Evolutionary conservation across 768 basidiomycete genomes (phyloP), one percentile per base, ranked within the genome.

Genomic region (Amanita subjunquillea): DNA sequence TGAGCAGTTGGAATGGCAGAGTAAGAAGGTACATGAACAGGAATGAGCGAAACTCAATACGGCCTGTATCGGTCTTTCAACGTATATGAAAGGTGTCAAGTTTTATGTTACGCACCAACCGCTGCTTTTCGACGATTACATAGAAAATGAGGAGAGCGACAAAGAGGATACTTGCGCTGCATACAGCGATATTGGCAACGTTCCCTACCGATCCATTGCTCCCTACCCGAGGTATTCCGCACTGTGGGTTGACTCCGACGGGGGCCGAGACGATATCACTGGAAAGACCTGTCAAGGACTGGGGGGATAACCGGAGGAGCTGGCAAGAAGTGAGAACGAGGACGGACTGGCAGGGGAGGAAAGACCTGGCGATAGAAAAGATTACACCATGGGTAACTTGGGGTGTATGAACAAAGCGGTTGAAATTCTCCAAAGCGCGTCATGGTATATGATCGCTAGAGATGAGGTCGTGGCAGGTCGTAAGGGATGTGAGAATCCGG

Each of bases 341-440:
- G 38, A 44, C 34, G 38, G 60, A 23, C 54, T 54, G 23, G 29
- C 25, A 23, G 48, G 51, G 61, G 20, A 8, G 22, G 48, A 27
- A 71, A 58, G 20, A 91, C 83, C 74, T 95, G 91, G 55, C 79
- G 79, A 70, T 92, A 92, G 71, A 95, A 94, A 59, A 96, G 83
- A 64, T 96, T 96, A 70, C 94, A 97, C 81, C 90, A 88, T 0
- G 93, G 80, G 62, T 95, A 87, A 43, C 85, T 87, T 1, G 90
- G 89, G 7, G 78, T 77, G 40, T 78, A 67, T 39, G 72, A 69
- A 65, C 91, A 91, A 48, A 87, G 70, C 17, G 78, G 69, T 61
- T 72, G 64, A 65, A 88, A 91, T 61, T 88, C 83, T 54, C 87
- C 87, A 64, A 91, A 89, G 57, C 69, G 70, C 57, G 75, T 74